Base-by-base conservation (phyloP, 225 moss, liverwort and hornwort species). In the Polytrichum formosum region DNA sequence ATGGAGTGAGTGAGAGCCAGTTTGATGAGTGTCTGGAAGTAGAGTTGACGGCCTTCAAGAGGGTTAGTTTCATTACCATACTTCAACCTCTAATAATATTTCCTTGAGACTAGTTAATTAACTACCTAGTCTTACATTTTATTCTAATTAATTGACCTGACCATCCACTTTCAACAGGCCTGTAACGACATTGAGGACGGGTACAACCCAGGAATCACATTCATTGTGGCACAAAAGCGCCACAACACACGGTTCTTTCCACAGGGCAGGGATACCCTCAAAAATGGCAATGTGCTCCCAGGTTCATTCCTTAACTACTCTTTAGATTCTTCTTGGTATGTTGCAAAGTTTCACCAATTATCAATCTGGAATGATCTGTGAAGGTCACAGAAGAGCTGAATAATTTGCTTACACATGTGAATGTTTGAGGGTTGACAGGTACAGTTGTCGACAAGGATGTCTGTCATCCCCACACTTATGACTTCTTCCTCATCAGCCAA, bases 181-280 rank as follows among this genome's bases (percentile, higher is more conserved):
- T 91, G 91, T 75, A 64, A 61, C 9, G 74, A 82, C 27, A 68
- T 93, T 22, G 68, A 87, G 55, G 71, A 66, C 4, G 81, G 73
- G 20, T 97, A 93, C 61, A 91, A 88, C 54, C 93, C 96, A 1
- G 86, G 82, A 21, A 88, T 97, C n/a, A 93, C 93, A 0, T 79
- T 97, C 18, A 83, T 97, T 13, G 82, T 97, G 0, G 93, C 93
- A 20, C 96, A 97, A 60, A 97, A 97, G 78, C 78, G 96, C 61
- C 96, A 97, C 65, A 94, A 97, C 59, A 97, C 96, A 18, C 90
- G 96, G 0, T 90, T 97, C 62, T 97, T 97, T 54, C 93, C 93
- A 0, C 79, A 67, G 63, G 79, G 78, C 10, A 60, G 68, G 6
- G 75, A 75, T 2, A 56, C 65, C 58, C 6, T 86, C 71, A 71